Base-by-base conservation (phyloP, 306 rosid genomes). In the Malus fusca region DNA sequence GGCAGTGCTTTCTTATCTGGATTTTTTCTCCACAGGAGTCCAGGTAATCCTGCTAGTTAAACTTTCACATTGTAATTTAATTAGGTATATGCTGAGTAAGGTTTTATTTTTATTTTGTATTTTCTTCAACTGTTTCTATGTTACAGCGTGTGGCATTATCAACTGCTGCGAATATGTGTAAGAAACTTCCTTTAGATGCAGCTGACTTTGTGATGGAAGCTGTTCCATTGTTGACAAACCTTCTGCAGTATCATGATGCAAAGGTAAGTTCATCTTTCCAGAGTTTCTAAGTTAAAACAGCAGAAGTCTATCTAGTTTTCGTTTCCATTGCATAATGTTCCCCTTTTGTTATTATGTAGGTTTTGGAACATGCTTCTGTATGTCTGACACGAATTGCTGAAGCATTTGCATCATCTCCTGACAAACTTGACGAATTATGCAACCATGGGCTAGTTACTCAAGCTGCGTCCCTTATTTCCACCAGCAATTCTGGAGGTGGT, bases 181-280 rank as follows among this genome's bases (percentile, higher is more conserved):
- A 92, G 92, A 96, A 96, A 76, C 99, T 96, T 83, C 98, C 99
- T 69, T 88, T 98, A n/a, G 99, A 96, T 81, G 99, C 98, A 55
- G 90, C 98, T 69, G 99, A 96, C 81, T 96, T 96, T 86, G 99
- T 96, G 77, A 96, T 96, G 99, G 99, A 96, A 87, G 97, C 99
- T 59, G 98, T 96, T 68, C 99, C 99, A 26, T 89, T 90, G 60
- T 78, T 96, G 85, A 96, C 98, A 4, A 96, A 96, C 85, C 97
- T 96, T 75, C 97, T 96, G 81, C 99, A 96, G 79, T 90, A 92
- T 84, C 99, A 88, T 81, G 99, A 96, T 89, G 78, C 98, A 66
- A 96, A 96, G 96, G 98, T 92, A 77, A 60, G 71, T 11, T 28
- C 18, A 26, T 73, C 35, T 77, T 76, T 33, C 30, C 26, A 62